Evolutionary conservation across 371 early-diverging fungal genomes (phyloP).

Genomic region (Mucor indicus): DNA sequence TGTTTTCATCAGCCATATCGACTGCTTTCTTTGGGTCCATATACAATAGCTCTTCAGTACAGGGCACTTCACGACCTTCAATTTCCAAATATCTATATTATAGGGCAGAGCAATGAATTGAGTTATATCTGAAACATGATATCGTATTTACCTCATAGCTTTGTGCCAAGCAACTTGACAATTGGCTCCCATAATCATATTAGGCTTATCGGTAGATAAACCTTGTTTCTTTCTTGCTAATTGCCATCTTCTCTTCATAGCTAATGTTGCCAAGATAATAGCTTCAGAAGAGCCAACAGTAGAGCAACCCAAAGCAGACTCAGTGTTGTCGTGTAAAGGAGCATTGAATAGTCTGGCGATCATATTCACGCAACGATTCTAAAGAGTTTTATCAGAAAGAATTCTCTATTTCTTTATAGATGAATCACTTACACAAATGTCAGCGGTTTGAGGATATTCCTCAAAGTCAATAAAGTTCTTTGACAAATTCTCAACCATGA

Average conservation of each 20-base stretch:
- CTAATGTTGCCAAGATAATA: slow-evolving; percentile 66
- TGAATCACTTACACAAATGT: slow-evolving; percentile 33
- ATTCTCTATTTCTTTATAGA: background rate
- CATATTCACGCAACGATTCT: slow-evolving; percentile 71
- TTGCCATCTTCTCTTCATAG: slow-evolving; percentile 76
- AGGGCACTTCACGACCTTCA: slow-evolving; percentile 56
- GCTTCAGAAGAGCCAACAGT: slow-evolving; percentile 78
- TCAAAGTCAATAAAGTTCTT: slow-evolving; percentile 77
- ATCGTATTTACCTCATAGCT: slow-evolving; percentile 21
- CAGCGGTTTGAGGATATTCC: slow-evolving; percentile 60
- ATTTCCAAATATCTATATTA: slow-evolving; percentile 61
- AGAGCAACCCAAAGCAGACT: slow-evolving; percentile 55
- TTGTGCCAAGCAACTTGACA: slow-evolving; percentile 64
- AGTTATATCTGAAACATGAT: too few species aligned
- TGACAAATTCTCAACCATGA: slow-evolving; percentile 65
- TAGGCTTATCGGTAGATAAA: slow-evolving; percentile 61
- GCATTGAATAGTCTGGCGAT: slow-evolving; percentile 67
- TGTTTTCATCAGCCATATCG: slow-evolving; percentile 70
- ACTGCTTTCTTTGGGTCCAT: slow-evolving; percentile 60
- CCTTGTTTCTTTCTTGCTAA: slow-evolving; percentile 48
- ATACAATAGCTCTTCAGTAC: slow-evolving; percentile 48
- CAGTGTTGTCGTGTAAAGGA: slow-evolving; percentile 27
- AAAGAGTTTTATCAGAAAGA: too few species aligned
- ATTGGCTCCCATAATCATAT: slow-evolving; percentile 69
- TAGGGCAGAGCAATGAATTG: too few species aligned